Evolutionary conservation across 176 grass and related monocot genomes (phyloP).

Genomic region (Themeda triandra): DNA sequence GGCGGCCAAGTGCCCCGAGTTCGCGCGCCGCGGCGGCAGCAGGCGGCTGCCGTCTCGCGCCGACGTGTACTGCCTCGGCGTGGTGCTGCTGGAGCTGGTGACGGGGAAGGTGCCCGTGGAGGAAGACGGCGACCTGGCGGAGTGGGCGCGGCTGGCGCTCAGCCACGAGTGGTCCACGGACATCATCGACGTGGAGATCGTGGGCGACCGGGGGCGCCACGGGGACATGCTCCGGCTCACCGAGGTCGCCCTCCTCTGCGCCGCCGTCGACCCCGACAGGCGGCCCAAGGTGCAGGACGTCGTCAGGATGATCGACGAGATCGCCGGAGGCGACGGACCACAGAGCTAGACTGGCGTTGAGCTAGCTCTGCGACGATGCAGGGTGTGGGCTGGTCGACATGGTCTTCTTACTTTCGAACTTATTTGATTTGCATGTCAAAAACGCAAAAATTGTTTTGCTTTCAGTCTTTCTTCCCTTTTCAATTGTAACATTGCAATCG

Average conservation of each 20-base stretch:
- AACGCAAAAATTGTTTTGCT: neutral
- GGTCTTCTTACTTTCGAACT: neutral
- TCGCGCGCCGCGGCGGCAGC: constrained; percentile 22
- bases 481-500: neutral
- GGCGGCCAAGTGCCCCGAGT: constrained; percentile 65
- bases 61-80: constrained; percentile 86
- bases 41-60: constrained; percentile 52
- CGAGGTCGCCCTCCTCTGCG: constrained; percentile 71
- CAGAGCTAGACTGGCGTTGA: neutral
- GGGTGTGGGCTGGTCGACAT: neutral
- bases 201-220: constrained; percentile 49
- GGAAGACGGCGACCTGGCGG: constrained; percentile 65
- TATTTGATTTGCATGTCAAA: neutral
- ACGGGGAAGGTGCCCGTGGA: constrained; percentile 73
- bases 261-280: constrained; percentile 54
- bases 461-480: neutral
- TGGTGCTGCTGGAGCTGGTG: constrained; percentile 81
- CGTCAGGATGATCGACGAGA: constrained; percentile 69
- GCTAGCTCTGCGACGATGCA: neutral
- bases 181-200: constrained; percentile 84
- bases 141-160: constrained; percentile 76
- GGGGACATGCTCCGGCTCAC: constrained; percentile 84
- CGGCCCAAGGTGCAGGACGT: constrained; percentile 65
- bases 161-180: constrained; percentile 92
- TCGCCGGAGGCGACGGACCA: constrained; percentile 13